Conservation (phyloP, 495 filamentous ascomycete genomes). For the Penicillium herquei region DNA sequence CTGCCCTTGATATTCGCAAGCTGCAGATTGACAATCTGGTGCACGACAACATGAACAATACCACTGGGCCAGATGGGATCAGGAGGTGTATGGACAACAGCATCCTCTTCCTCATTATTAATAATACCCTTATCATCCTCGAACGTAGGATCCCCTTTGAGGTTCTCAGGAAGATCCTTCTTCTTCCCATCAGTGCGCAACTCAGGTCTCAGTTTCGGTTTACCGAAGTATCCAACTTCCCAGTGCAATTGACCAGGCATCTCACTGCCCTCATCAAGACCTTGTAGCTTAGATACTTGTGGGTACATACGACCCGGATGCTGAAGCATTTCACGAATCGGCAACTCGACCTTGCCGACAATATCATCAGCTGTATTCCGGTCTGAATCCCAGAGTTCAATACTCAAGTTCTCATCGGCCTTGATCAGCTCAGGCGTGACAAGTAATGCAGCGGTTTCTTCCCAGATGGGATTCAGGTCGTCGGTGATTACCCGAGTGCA, state of each 20-base stretch:
- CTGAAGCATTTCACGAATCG: conserved; percentile 90
- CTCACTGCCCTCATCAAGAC: conserved; percentile 74
- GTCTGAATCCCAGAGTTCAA: conserved; percentile 95
- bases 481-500: conserved; percentile 94
- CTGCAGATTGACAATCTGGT: conserved; percentile 94
- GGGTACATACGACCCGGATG: conserved; percentile 90
- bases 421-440: conserved; percentile 88
- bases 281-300: conserved; percentile 79
- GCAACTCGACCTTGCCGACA: conserved; percentile 89
- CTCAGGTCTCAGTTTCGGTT: conserved; percentile 79
- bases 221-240: conserved; percentile 93
- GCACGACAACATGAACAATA: conserved; percentile 76
- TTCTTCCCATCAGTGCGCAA: conserved; percentile 85
- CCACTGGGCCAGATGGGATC: conserved; percentile 94
- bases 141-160: conserved; percentile 71
- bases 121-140: conserved; percentile 87
- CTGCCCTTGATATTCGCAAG: conserved; percentile 69
- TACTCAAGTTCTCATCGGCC: conserved; percentile 84
- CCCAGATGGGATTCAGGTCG: conserved; percentile 90
- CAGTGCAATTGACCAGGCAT: conserved; percentile 95
- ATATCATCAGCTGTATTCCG: conserved; percentile 87
- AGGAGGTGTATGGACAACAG: conserved; percentile 83
- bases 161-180: conserved; percentile 63
- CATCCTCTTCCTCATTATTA: conserved; percentile 73
- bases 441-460: conserved; percentile 82